These are phyloP conservation scores for Apiotrichum sp. DNA, from an alignment of 1,284 basidiomycete genomes.

Conservation along the genomic window DNA sequence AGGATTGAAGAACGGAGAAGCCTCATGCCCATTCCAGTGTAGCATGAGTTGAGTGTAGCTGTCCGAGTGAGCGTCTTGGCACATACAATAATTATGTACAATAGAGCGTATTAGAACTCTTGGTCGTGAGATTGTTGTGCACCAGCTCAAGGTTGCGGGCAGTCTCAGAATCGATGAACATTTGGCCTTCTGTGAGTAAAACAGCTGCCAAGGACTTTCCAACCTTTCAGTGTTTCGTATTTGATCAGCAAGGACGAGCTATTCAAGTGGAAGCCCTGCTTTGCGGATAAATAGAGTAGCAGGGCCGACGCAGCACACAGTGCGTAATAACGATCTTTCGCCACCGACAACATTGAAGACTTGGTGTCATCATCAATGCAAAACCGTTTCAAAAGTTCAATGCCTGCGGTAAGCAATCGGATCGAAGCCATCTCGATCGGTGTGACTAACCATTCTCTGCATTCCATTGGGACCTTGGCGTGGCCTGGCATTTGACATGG, in stretches of 20 bases:
- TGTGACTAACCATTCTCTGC: constrained; percentile 53
- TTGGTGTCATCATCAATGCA: constrained; percentile 69
- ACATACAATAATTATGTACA: constrained; percentile 51
- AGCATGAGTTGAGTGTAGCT: constrained; percentile 68
- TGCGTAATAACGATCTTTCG: constrained; percentile 79
- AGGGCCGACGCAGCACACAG: constrained; percentile 76
- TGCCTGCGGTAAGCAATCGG: constrained; percentile 50
- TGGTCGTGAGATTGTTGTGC: constrained; percentile 61
- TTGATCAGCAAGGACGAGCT: constrained; percentile 68
- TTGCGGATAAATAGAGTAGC: constrained; percentile 69
- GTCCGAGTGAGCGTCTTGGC: background rate
- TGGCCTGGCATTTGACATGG: constrained; percentile 59
- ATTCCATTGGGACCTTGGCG: constrained; percentile 75
- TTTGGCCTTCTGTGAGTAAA: constrained; percentile 58
- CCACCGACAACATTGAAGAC: constrained; percentile 64
- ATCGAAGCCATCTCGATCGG: background rate
- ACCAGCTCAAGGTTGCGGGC: constrained; percentile 81
- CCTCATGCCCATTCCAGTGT: constrained; percentile 78
- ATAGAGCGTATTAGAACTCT: constrained; percentile 63
- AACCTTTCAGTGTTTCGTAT: constrained; percentile 64
- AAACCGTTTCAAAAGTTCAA: constrained; percentile 67
- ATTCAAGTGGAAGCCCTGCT: constrained; percentile 63
- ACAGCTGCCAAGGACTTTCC: background rate
- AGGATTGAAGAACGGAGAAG: constrained; percentile 74
- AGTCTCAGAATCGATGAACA: constrained; percentile 86